Conservation (phyloP, 345 rosid genomes). For the Cochlearia excelsa region DNA sequence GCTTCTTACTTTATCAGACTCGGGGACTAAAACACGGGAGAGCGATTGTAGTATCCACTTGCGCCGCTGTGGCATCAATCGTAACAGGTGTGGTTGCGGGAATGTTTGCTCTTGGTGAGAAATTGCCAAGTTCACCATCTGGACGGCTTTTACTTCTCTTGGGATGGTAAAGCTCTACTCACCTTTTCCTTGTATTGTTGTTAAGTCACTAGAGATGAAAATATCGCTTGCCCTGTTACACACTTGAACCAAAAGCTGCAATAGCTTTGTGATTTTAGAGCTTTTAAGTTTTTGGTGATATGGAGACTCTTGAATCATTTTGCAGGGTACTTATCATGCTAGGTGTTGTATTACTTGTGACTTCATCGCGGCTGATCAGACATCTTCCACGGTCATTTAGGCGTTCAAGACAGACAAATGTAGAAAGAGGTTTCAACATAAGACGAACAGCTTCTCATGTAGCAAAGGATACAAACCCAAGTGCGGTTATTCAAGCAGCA, state of each 20-base stretch:
- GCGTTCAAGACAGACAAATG: conserved; percentile 33
- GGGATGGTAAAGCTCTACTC: conserved; percentile 64
- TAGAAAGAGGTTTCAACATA: conserved; percentile 42
- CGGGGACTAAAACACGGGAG: conserved; percentile 94
- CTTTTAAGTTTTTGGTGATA: too few relatives aligned
- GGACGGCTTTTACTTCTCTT: conserved; percentile 69
- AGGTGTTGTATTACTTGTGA: conserved; percentile 75
- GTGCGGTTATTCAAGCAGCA: conserved; percentile 73
- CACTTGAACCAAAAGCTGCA: not conserved
- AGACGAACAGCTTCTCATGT: conserved; percentile 45
- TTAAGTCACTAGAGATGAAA: conserved; percentile 3
- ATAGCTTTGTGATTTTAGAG: too few relatives aligned
- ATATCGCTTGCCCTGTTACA: too few relatives aligned
- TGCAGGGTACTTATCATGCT: conserved; percentile 69
- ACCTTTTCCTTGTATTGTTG: not conserved
- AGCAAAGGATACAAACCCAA: conserved; percentile 60
- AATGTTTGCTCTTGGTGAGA: conserved; percentile 88
- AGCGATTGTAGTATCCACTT: conserved; percentile 88
- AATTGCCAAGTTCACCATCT: conserved; percentile 71
- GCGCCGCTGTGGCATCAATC: conserved; percentile 96
- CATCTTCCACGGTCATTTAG: conserved; percentile 49
- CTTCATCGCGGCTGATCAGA: conserved; percentile 58
- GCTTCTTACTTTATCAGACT: conserved; percentile 51
- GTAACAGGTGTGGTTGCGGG: conserved; percentile 96
- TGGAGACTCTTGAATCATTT: conserved; percentile 12